These are phyloP conservation scores for Penicillium sp. DNA, from an alignment of 2,329 filamentous ascomycete genomes.

Conservation along the genomic window DNA sequence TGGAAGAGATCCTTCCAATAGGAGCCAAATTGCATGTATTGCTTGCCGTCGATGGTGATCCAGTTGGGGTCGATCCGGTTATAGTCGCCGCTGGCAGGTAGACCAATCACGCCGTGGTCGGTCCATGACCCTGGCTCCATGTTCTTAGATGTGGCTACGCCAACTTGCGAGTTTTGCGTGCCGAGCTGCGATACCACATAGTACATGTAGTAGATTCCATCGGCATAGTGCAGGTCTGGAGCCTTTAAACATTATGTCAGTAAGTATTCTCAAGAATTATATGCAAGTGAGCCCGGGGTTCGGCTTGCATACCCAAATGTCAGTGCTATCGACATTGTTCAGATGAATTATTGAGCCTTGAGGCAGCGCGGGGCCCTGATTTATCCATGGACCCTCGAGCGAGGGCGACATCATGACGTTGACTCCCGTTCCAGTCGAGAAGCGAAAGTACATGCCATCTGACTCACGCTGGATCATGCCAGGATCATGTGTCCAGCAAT, in stretches of 20 bases:
- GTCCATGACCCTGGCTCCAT: constrained; percentile 41
- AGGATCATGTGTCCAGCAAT: constrained; percentile 49
- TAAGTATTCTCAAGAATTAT: neutral
- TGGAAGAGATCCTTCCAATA: constrained; percentile 69
- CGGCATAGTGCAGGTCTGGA: constrained; percentile 61
- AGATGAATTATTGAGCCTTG: constrained; percentile 46
- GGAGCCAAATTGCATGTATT: constrained; percentile 63
- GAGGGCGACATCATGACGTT: constrained; percentile 47
- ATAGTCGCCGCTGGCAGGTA: constrained; percentile 46
- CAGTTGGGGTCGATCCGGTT: constrained; percentile 64
- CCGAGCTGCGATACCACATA: constrained; percentile 64
- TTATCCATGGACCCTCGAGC: constrained; percentile 52
- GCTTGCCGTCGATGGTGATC: constrained; percentile 42
- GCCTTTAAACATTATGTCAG: constrained; percentile 46
- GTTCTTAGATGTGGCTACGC: constrained; percentile 52
- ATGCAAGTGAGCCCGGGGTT: neutral
- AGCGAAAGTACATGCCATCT: constrained; percentile 56
- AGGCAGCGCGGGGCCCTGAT: constrained; percentile 48
- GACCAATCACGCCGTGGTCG: constrained; percentile 35
- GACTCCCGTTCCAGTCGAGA: constrained; percentile 52
- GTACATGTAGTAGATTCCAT: constrained; percentile 62
- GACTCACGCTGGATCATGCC: constrained; percentile 48
- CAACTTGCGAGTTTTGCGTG: constrained; percentile 61
- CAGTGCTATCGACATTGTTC: constrained; percentile 35
- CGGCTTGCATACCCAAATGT: constrained; percentile 49